A percentile compares a stretch with the other conserved stretches of the same genome.
Conservation (phyloP, 257 asterid species). For the Rhazya stricta region DNA sequence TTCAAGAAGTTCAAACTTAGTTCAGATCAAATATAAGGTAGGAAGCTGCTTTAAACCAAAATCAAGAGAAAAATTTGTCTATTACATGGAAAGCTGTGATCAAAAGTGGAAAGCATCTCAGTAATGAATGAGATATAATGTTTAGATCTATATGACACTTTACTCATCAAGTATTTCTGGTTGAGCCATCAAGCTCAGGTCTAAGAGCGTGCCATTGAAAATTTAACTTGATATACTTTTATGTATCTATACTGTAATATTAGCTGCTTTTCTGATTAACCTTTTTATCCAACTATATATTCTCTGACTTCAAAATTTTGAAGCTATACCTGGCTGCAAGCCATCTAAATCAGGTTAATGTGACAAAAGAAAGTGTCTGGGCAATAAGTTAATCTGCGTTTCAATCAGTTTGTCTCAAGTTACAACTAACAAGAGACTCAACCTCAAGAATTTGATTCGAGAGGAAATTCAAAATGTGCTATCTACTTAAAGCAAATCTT, state of each 20-base stretch:
- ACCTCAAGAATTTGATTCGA: neutral
- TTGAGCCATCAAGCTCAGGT: neutral
- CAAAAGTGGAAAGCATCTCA: neutral
- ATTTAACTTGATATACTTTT: neutral
- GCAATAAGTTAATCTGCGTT: neutral
- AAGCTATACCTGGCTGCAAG: neutral
- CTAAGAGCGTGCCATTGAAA: neutral
- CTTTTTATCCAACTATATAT: neutral
- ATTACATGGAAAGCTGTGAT: neutral
- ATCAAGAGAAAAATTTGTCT: neutral
- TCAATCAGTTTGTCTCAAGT: neutral
- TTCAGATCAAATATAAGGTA: neutral
- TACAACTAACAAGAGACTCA: neutral
- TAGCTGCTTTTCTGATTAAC: neutral
- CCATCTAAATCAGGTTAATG: neutral
- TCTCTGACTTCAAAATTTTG: neutral
- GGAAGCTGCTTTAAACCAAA: neutral
- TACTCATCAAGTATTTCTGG: neutral
- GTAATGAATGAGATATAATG: neutral
- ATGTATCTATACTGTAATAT: no score
- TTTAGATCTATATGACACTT: neutral
- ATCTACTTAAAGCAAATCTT: neutral
- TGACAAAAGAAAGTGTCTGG: neutral
- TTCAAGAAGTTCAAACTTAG: constrained; percentile 18
- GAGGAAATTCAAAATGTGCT: neutral